Base-by-base conservation (phyloP, 768 basidiomycete species). In the Lanmaoa rubissima region DNA sequence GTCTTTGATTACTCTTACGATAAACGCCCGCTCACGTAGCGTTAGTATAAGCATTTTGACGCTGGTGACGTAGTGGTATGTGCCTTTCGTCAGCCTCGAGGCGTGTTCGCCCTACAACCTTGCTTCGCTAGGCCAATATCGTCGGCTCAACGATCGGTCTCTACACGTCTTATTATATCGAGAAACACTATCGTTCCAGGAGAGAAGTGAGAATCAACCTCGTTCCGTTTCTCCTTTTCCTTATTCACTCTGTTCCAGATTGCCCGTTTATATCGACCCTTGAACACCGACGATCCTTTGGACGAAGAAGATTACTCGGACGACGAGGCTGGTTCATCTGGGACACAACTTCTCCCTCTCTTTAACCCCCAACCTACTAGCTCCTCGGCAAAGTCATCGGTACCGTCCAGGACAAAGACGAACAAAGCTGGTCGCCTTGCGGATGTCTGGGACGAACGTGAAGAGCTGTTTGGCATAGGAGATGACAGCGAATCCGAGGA, bases 361-460 rank as follows among this genome's bases (percentile, higher is more conserved):
- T 78, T 78, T 48, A 58, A 50, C 34, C 21, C 54, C 11, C 63
- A 63, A 17, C 43, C 63, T 5, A 3, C 62, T 3, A 45, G 47
- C 31, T 52, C 59, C 31, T 52, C 63, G 0, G 47, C 55, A 50
- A 70, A 70, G 62, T 14, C 59, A 61, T 57, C 62, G 10, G 34
- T 58, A 9, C 48, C 64, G 19, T 51, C 63, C 68, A 57, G 74
- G 74, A 59, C 67, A 61, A 66, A 70, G 65, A 55, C 61, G 44
- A 13, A 57, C 52, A 61, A 75, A 67, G 59, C 61, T 60, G 34
- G 66, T 49, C 79, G 79, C 19, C 73, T 88, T 43, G 76, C 78
- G 16, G 78, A 88, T 67, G 83, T 87, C 43, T 92, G 89, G 89
- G 86, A 91, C 59, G 87, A 88, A 61, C 80, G 84, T 28, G 90